A percentile compares a stretch with the other conserved stretches of the same genome.
Evolutionary conservation across 495 filamentous ascomycete species (phyloP).

Genomic region (Usnea hakonensis): DNA sequence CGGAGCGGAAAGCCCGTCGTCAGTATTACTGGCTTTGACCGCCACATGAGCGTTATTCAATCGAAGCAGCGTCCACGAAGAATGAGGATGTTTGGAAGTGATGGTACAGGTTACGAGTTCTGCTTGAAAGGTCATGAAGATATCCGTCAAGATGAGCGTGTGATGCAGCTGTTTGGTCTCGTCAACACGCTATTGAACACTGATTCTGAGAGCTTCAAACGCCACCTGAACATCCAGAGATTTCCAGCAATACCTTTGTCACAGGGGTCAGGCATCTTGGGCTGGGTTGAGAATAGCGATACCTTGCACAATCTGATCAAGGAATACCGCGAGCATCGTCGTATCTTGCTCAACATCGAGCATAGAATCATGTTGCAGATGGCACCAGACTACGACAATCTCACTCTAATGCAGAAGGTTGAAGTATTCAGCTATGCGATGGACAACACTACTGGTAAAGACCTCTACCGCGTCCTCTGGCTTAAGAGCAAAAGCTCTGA

Average conservation of each 20-base stretch:
- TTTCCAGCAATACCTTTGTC: slow-evolving; percentile 94
- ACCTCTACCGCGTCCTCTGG: slow-evolving; percentile 96
- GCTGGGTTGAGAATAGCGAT: slow-evolving; percentile 98
- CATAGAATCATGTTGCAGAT: slow-evolving; percentile 99
- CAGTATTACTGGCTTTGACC: slow-evolving; percentile 80
- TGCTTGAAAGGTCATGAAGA: slow-evolving; percentile 95
- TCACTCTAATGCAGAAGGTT: slow-evolving; percentile 99
- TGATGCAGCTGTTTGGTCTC: slow-evolving; percentile 97
- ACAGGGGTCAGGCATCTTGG: slow-evolving; percentile 86
- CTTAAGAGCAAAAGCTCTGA: slow-evolving; percentile 97
- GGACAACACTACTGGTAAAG: slow-evolving; percentile 97
- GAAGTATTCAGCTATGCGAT: slow-evolving; percentile 98
- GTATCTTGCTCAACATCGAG: slow-evolving; percentile 97
- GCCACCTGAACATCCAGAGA: slow-evolving; percentile 89
- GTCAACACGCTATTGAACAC: slow-evolving; percentile 88
- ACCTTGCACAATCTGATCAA: slow-evolving; percentile 93
- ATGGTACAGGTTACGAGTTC: slow-evolving; percentile 79
- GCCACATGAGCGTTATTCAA: slow-evolving; percentile 81
- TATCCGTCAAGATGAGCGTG: slow-evolving; percentile 95
- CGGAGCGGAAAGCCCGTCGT: slow-evolving; percentile 78
- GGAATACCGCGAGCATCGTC: slow-evolving; percentile 92
- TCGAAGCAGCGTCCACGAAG: slow-evolving; percentile 94
- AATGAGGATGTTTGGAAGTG: slow-evolving; percentile 78
- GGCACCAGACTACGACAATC: slow-evolving; percentile 96
- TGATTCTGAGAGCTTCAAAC: slow-evolving; percentile 92